phyloP scores from a whole-genome alignment of 257 asterid genomes.

The Forsythia viridissima region DNA sequence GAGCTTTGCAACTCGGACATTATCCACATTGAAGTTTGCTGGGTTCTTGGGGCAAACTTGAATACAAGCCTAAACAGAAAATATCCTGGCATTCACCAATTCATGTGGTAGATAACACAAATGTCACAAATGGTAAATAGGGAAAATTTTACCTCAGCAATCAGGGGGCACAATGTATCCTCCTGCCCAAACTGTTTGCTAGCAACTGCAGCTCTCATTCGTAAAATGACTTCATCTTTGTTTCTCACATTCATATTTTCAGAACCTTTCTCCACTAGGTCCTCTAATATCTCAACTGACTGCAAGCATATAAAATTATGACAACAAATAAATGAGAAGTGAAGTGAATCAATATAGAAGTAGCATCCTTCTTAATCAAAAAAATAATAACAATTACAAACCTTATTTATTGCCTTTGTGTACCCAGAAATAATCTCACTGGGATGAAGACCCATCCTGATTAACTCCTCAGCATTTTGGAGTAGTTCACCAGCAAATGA shows the following conservation, averaged over 20 bases:
- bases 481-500: conserved; percentile 99
- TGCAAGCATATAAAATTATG: conserved; percentile 31
- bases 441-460: conserved; percentile 97
- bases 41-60: conserved; percentile 98
- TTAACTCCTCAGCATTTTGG: conserved; percentile 94
- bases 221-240: conserved; percentile 59
- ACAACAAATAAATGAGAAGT: conserved; percentile 18
- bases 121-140: conserved; percentile 10
- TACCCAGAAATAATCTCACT: conserved; percentile 90
- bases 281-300: conserved; percentile 71
- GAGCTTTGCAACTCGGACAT: conserved; percentile 91
- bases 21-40: conserved; percentile 90
- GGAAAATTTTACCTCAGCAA: conserved; percentile 59
- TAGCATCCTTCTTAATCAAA: conserved; percentile 1
- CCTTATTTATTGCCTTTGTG: conserved; percentile 86
- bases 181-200: conserved; percentile 96
- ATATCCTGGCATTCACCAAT: conserved; percentile 6
- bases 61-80: conserved; percentile 73
- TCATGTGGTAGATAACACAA: neutral
- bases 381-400: conserved; percentile 18
- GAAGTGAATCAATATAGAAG: neutral
- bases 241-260: conserved; percentile 85
- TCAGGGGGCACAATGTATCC: conserved; percentile 69
- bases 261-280: conserved; percentile 74
- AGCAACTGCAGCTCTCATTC: conserved; percentile 93